Evolutionary conservation across 1,284 basidiomycete species (phyloP).

Genomic region (Abortiporus biennis): DNA sequence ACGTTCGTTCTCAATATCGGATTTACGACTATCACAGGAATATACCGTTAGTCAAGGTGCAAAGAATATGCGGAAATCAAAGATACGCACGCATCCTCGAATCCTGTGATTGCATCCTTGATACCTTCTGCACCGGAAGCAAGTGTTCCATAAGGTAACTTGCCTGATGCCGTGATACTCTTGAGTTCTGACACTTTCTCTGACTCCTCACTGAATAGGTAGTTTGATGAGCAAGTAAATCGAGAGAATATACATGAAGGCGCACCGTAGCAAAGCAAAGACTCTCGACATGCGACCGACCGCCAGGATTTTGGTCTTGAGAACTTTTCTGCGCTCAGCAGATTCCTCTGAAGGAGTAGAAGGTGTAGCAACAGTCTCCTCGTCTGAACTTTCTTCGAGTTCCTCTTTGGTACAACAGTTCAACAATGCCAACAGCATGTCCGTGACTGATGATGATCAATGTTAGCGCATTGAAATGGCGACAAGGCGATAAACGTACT

Average conservation of each 20-base stretch:
- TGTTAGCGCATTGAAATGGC: slow-evolving; percentile 7
- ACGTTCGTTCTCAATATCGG: slow-evolving; percentile 98
- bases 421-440: slow-evolving; percentile 93
- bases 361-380: slow-evolving; percentile 39
- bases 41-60: background rate
- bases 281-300: slow-evolving; percentile 96
- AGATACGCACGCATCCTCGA: slow-evolving; percentile 86
- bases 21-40: slow-evolving; percentile 69
- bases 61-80: background rate
- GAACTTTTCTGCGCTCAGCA: slow-evolving; percentile 73
- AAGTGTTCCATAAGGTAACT: slow-evolving; percentile 83
- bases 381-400: slow-evolving; percentile 81
- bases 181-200: slow-evolving; percentile 98
- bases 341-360: slow-evolving; percentile 42
- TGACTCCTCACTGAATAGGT: slow-evolving; percentile 79
- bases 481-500: slow-evolving; percentile 47
- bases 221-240: slow-evolving; percentile 4
- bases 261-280: slow-evolving; percentile 90
- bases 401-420: slow-evolving; percentile 95
- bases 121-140: slow-evolving; percentile 92
- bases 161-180: slow-evolving; percentile 74
- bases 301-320: slow-evolving; percentile 98
- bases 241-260: slow-evolving; percentile 13
- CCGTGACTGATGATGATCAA: slow-evolving; percentile 57
- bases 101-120: slow-evolving; percentile 91